phyloP scores from a whole-genome alignment of 1,139 yeast species.

The Suzukiozyma palmioleophila region DNA sequence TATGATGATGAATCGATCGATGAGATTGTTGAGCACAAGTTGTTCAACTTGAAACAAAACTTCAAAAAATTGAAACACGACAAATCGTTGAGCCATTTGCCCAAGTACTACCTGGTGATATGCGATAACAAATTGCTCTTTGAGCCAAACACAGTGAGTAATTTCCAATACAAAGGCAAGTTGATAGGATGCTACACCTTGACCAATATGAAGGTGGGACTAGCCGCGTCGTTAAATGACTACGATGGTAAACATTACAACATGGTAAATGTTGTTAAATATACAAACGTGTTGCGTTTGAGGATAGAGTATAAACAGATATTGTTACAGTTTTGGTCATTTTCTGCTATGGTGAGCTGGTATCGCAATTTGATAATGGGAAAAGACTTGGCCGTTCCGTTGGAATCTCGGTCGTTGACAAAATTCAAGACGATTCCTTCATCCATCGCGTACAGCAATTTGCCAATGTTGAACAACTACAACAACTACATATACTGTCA shows the following conservation, averaged over 20 bases:
- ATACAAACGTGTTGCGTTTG: constrained; percentile 34
- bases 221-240: constrained; percentile 34
- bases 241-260: constrained; percentile 15
- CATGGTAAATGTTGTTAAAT: constrained; percentile 27
- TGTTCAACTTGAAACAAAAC: constrained; percentile 10
- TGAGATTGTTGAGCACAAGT: constrained; percentile 9
- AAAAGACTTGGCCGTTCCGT: constrained; percentile 31
- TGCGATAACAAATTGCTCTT: constrained; percentile 31
- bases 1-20: constrained; percentile 7
- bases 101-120: constrained; percentile 18
- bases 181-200: constrained; percentile 28
- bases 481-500: neutral
- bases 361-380: constrained; percentile 32
- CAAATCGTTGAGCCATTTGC: constrained; percentile 12
- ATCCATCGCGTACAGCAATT: constrained; percentile 13
- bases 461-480: neutral
- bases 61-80: constrained; percentile 12
- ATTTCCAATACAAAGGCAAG: constrained; percentile 19
- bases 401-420: constrained; percentile 28
- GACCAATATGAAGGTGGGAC: constrained; percentile 29
- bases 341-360: constrained; percentile 39
- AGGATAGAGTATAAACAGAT: constrained; percentile 40
- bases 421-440: constrained; percentile 32
- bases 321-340: constrained; percentile 42
- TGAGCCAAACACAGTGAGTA: constrained; percentile 28